Percentiles rank a stretch among this genome's conserved stretches.
Evolutionary conservation across 306 rosid genomes (phyloP).

Genomic region (Corylus americana): DNA sequence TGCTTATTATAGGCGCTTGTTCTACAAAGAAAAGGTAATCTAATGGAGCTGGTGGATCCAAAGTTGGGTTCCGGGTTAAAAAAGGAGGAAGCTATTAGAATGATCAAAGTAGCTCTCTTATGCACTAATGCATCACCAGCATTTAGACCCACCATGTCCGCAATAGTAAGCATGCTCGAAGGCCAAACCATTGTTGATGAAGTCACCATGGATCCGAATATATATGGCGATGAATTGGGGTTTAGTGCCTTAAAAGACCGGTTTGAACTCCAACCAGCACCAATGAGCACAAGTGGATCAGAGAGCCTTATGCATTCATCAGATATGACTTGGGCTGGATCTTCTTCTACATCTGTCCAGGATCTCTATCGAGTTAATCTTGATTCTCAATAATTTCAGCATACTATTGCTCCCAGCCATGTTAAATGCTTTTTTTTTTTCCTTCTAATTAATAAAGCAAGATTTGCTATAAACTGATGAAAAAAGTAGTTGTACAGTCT

Average conservation of each 20-base stretch:
- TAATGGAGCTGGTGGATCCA: constrained; percentile 55
- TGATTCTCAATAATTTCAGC: too few relatives aligned
- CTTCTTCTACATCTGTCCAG: not conserved
- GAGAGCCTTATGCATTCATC: too few relatives aligned
- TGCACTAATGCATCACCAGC: constrained; percentile 51
- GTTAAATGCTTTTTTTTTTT: too few relatives aligned
- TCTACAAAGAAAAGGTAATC: constrained; percentile 1
- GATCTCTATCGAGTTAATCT: too few relatives aligned
- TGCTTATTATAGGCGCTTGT: constrained; percentile 9
- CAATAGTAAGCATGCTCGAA: constrained; percentile 66
- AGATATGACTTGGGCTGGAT: too few relatives aligned
- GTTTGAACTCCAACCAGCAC: too few relatives aligned
- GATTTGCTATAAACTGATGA: too few relatives aligned
- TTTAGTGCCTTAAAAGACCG: constrained; percentile 39
- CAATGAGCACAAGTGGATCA: too few relatives aligned
- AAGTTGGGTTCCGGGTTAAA: constrained; percentile 42
- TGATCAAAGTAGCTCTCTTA: constrained; percentile 53
- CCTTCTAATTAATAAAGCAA: not conserved
- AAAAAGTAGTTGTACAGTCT: too few relatives aligned
- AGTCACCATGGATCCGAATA: constrained; percentile 22
- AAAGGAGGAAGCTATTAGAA: constrained; percentile 35
- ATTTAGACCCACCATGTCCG: constrained; percentile 59
- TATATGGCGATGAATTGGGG: constrained; percentile 35
- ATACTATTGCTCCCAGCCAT: too few relatives aligned
- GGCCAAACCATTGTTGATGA: constrained; percentile 43